A percentile compares a stretch with the other conserved stretches of the same genome.
Conservation (phyloP, 805 yeast genomes). For the Ogataea philodendri region DNA sequence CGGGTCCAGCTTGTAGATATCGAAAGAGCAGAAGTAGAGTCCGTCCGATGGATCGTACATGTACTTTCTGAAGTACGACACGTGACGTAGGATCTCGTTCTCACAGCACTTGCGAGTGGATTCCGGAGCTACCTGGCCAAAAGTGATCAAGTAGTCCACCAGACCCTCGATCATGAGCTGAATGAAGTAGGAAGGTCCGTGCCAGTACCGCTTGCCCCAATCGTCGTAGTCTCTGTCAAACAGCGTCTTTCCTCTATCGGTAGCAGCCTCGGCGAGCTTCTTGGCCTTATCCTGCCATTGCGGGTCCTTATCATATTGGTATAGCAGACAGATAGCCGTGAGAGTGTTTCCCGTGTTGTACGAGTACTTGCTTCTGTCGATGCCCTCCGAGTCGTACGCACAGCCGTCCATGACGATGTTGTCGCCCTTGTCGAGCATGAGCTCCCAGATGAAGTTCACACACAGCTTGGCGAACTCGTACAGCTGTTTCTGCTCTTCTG, state of each 20-base stretch:
- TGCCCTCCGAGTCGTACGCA: constrained; percentile 43
- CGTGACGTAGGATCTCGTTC: constrained; percentile 51
- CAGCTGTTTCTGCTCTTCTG: constrained; percentile 34
- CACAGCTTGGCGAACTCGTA: constrained; percentile 57
- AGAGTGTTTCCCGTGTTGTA: constrained; percentile 69
- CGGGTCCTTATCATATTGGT: constrained; percentile 46
- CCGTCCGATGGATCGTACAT: constrained; percentile 59
- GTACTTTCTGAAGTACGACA: constrained; percentile 55
- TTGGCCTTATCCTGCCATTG: constrained; percentile 50
- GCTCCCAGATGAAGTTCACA: constrained; percentile 54
- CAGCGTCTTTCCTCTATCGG: constrained; percentile 53
- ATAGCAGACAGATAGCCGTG: constrained; percentile 51
- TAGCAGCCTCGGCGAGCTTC: constrained; percentile 53
- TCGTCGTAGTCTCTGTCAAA: constrained; percentile 61
- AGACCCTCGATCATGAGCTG: constrained; percentile 66
- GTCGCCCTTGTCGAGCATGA: constrained; percentile 52
- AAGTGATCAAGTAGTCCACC: constrained; percentile 58
- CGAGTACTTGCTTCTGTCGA: constrained; percentile 60
- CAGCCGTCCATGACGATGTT: constrained; percentile 62
- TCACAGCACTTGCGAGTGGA: constrained; percentile 33
- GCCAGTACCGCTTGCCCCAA: constrained; percentile 55
- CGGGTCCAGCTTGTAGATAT: constrained; percentile 52
- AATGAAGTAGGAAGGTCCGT: constrained; percentile 63
- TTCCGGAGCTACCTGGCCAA: constrained; percentile 40
- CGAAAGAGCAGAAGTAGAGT: constrained; percentile 56